Percentiles rank a stretch among this genome's conserved stretches.
These are phyloP conservation scores for Mycena belliarum DNA, from an alignment of 768 basidiomycete species.

Conservation along the genomic window DNA sequence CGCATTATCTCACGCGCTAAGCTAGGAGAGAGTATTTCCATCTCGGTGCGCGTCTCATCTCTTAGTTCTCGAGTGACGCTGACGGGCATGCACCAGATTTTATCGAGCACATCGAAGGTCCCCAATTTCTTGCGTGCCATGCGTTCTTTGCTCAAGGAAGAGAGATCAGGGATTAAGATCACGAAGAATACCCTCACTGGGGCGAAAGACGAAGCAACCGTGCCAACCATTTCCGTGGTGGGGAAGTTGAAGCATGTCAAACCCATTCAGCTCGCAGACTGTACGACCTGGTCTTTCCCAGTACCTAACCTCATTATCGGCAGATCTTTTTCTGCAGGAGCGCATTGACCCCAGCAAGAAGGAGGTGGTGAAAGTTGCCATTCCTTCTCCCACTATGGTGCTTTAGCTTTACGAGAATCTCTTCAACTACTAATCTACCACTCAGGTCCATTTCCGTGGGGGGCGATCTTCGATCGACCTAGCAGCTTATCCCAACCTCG, in stretches of 20 bases:
- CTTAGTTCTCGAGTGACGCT: background rate
- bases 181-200: slow-evolving; percentile 7
- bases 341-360: slow-evolving; percentile 18
- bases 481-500: slow-evolving; percentile 20
- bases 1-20: background rate
- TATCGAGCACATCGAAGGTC: slow-evolving; percentile 21
- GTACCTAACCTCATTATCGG: too few species aligned
- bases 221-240: slow-evolving; percentile 18
- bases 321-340: slow-evolving; percentile 15
- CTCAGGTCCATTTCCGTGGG: slow-evolving; percentile 22
- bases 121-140: background rate
- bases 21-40: slow-evolving; percentile 21
- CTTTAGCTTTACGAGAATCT: background rate
- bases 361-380: slow-evolving; percentile 23
- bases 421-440: background rate
- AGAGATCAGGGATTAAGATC: slow-evolving; percentile 11
- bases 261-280: slow-evolving; percentile 23
- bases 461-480: slow-evolving; percentile 21
- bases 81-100: slow-evolving; percentile 10
- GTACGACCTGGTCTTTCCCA: background rate
- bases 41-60: slow-evolving; percentile 27
- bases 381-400: slow-evolving; percentile 24
- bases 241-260: slow-evolving; percentile 22
- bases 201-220: slow-evolving; percentile 12
- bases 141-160: background rate